A percentile compares a stretch with the other conserved stretches of the same genome.
Evolutionary conservation across 306 rosid species (phyloP).

Genomic region (Medicago ruthenica): DNA sequence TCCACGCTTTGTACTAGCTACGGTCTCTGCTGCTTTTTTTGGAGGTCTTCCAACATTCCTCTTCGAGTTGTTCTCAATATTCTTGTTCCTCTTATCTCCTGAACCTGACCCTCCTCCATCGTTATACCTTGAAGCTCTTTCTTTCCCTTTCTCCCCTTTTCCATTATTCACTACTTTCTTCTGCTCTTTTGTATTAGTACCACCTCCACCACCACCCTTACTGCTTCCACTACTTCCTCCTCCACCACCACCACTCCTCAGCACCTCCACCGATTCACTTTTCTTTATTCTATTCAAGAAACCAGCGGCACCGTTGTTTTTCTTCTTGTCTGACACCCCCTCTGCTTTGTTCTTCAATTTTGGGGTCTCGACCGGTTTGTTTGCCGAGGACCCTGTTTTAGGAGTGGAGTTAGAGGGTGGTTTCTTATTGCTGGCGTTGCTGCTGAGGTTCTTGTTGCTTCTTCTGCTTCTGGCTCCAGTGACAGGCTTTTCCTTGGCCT

Average conservation of each 20-base stretch:
- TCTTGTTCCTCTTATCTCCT: conserved; percentile 55
- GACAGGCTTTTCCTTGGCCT: conserved; percentile 64
- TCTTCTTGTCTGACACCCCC: conserved; percentile 58
- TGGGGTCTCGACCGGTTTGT: conserved; percentile 46
- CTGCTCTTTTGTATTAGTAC: conserved; percentile 52
- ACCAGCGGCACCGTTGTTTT: conserved; percentile 73
- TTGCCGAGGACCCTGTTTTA: conserved; percentile 46
- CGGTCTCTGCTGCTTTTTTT: conserved; percentile 58
- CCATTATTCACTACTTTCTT: conserved; percentile 53
- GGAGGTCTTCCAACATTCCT: conserved; percentile 85
- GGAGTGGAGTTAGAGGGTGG: conserved; percentile 38
- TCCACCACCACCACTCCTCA: conserved; percentile 39
- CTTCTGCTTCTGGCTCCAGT: conserved; percentile 82
- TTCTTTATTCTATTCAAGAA: conserved; percentile 87
- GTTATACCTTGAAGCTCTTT: conserved; percentile 51
- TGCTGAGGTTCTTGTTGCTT: conserved; percentile 54
- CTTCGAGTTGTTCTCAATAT: conserved; percentile 57
- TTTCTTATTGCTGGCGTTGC: conserved; percentile 53
- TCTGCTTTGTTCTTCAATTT: conserved; percentile 61
- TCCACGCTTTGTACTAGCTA: conserved; percentile 60
- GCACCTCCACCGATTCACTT: conserved; percentile 50
- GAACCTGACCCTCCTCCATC: conserved; percentile 42
- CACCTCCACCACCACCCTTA: conserved; percentile 41
- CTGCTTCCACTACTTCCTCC: conserved; percentile 47
- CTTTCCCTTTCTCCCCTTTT: conserved; percentile 63